Conservation (phyloP, 2,329 filamentous ascomycete species). For the Aureobasidium melanogenum region DNA sequence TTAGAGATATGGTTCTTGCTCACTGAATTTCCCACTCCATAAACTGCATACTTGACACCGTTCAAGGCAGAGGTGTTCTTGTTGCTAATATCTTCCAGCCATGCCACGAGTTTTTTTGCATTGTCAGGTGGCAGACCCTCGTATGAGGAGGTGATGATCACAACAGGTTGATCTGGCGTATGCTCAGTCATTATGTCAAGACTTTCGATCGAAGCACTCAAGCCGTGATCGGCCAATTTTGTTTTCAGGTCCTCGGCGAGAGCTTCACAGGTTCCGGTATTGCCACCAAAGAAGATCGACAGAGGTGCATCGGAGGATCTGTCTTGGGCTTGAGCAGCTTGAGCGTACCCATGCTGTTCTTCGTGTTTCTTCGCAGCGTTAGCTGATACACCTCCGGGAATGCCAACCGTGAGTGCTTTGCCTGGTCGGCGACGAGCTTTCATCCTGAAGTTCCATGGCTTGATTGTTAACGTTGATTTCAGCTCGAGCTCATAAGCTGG, state of each 20-base stretch:
- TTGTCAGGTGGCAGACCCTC: slow-evolving; percentile 37
- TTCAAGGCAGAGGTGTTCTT: slow-evolving; percentile 22
- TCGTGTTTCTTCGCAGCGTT: not conserved
- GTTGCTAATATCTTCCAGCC: slow-evolving; percentile 21
- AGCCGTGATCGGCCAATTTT: slow-evolving; percentile 29
- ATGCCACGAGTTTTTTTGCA: slow-evolving; percentile 33
- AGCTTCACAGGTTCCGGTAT: slow-evolving; percentile 34
- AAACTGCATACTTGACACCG: slow-evolving; percentile 31
- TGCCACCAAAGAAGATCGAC: slow-evolving; percentile 31
- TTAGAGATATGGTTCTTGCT: not conserved
- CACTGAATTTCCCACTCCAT: slow-evolving; percentile 31
- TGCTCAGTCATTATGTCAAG: slow-evolving; percentile 28
- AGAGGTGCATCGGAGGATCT: slow-evolving; percentile 19
- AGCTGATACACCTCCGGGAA: not conserved
- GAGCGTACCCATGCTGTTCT: not conserved
- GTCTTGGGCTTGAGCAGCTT: not conserved
- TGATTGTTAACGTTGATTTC: slow-evolving; percentile 38
- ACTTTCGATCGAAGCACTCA: slow-evolving; percentile 26
- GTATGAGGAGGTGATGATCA: slow-evolving; percentile 33
- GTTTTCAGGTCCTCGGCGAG: slow-evolving; percentile 30
- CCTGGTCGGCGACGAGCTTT: slow-evolving; percentile 26
- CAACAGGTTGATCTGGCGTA: slow-evolving; percentile 28
- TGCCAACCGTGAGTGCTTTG: not conserved
- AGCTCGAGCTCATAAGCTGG: slow-evolving; percentile 31
- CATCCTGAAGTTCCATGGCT: slow-evolving; percentile 34